phyloP scores from a whole-genome alignment of 192 early-diverging fungal species.

The Entomortierella parvispora region DNA sequence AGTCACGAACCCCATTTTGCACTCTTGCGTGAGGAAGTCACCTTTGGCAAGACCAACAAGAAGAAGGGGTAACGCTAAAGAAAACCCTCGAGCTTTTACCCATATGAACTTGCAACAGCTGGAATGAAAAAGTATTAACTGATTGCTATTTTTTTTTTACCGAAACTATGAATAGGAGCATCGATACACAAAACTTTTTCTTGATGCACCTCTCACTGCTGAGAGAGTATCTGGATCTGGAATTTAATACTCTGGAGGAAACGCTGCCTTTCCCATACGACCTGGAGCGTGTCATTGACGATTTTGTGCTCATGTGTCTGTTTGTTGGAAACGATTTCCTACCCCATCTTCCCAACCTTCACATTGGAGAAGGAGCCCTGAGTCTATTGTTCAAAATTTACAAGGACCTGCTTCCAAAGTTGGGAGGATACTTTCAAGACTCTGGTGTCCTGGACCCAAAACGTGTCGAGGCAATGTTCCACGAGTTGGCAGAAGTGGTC shows the following conservation, averaged over 20 bases:
- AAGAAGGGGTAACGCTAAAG: slow-evolving; percentile 56
- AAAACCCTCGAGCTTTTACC: slow-evolving; percentile 4
- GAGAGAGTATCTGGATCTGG: slow-evolving; percentile 93
- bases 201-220: slow-evolving; percentile 88
- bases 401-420: slow-evolving; percentile 68
- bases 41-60: slow-evolving; percentile 71
- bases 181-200: slow-evolving; percentile 70
- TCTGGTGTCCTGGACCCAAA: slow-evolving; percentile 73
- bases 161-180: slow-evolving; percentile 28
- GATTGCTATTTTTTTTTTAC: neutral
- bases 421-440: slow-evolving; percentile 91
- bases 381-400: slow-evolving; percentile 76
- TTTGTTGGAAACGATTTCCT: slow-evolving; percentile 99
- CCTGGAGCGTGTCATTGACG: slow-evolving; percentile 95
- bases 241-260: slow-evolving; percentile 74
- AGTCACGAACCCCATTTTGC: slow-evolving; percentile 98
- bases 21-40: slow-evolving; percentile 95
- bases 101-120: slow-evolving; percentile 1
- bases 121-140: neutral
- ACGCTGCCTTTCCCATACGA: slow-evolving; percentile 73
- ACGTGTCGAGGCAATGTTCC: slow-evolving; percentile 70
- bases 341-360: slow-evolving; percentile 92
- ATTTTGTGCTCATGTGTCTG: slow-evolving; percentile 92
- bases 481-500: slow-evolving; percentile 63
- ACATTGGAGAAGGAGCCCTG: slow-evolving; percentile 92